Percentiles rank a stretch among this genome's conserved stretches.
phyloP scores from a whole-genome alignment of 345 rosid species.

The Microthlaspi erraticum region DNA sequence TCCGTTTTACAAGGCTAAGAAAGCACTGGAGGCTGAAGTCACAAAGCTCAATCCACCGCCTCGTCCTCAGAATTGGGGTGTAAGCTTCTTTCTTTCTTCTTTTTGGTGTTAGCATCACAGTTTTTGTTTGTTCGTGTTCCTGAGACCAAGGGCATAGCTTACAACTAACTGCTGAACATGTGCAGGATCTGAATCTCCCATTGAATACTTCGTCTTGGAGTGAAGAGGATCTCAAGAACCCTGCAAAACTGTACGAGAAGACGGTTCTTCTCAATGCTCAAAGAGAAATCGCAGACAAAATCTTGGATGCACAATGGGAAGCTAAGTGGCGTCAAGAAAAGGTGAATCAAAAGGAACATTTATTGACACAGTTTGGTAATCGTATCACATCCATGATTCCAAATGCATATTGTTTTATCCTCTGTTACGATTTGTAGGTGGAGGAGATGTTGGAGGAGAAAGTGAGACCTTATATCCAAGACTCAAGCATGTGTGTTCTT shows the following conservation, averaged over 20 bases:
- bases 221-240: conserved; percentile 85
- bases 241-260: conserved; percentile 82
- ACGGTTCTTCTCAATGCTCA: conserved; percentile 94
- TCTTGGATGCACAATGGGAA: conserved; percentile 92
- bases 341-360: conserved; percentile 48
- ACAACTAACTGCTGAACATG: conserved; percentile 34
- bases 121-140: neutral
- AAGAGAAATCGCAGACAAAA: conserved; percentile 81
- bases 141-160: neutral
- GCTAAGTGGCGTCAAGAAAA: conserved; percentile 89
- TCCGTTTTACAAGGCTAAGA: conserved; percentile 85
- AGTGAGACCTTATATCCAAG: conserved; percentile 71
- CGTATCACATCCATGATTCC: conserved; percentile 1
- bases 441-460: conserved; percentile 85
- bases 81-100: conserved; percentile 45
- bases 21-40: conserved; percentile 79
- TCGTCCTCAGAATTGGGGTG: conserved; percentile 93
- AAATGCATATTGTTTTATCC: neutral
- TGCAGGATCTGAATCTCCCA: conserved; percentile 86
- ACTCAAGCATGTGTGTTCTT: conserved; percentile 54
- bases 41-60: conserved; percentile 77
- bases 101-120: conserved; percentile 14
- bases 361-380: neutral
- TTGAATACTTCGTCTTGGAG: conserved; percentile 83
- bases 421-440: conserved; percentile 52